Evolutionary conservation across 1,284 basidiomycete genomes (phyloP).

Genomic region (Ustilago trichophora): DNA sequence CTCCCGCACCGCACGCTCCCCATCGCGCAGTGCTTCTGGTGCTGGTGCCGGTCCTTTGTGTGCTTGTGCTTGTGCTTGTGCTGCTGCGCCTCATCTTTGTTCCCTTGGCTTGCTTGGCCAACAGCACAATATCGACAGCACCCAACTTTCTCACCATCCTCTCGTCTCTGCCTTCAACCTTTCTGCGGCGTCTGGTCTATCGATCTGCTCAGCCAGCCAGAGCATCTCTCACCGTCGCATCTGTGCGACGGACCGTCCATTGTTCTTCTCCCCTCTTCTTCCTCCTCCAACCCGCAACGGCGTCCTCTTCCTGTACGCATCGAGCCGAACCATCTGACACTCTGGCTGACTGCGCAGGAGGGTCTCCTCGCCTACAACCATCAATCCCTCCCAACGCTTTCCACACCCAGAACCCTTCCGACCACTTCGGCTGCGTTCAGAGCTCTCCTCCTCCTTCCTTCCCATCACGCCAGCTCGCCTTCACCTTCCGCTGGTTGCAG

Average conservation of each 20-base stretch:
- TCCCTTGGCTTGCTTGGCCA: too few species aligned
- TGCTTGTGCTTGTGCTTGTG: too few species aligned
- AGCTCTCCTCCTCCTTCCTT: not conserved
- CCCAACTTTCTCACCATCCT: not conserved
- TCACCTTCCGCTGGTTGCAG: not conserved
- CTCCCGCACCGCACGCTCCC: too few species aligned
- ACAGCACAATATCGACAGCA: not conserved
- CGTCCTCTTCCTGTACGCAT: not conserved
- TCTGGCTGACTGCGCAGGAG: not conserved
- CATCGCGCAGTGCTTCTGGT: not conserved
- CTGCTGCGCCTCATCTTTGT: too few species aligned
- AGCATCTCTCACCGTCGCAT: too few species aligned
- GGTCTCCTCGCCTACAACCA: not conserved
- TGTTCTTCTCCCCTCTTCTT: too few species aligned
- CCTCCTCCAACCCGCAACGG: not conserved
- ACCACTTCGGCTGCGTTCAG: not conserved
- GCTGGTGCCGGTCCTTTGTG: not conserved
- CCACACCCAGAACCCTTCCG: not conserved
- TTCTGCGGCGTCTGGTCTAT: not conserved
- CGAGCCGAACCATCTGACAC: not conserved
- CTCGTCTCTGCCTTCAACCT: not conserved
- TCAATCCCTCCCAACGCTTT: not conserved
- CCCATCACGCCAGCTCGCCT: not conserved
- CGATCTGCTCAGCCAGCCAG: conserved; percentile 10
- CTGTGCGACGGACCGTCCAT: too few species aligned